Base-by-base conservation (phyloP, 2,329 filamentous ascomycete genomes). In the Neonectria hederae region DNA sequence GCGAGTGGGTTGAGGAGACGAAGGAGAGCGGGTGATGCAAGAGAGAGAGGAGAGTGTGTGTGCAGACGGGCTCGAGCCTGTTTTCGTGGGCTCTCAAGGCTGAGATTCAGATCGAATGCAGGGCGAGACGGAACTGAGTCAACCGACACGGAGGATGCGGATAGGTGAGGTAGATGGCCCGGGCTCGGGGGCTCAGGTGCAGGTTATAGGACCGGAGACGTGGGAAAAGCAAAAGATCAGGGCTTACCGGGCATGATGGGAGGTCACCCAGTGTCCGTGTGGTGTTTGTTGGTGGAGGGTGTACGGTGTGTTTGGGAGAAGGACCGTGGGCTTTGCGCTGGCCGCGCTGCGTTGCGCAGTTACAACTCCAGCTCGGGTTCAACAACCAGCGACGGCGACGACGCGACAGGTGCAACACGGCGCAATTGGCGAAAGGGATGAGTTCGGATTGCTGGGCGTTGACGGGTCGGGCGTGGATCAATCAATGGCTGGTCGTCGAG, bases 171-270 rank as follows among this genome's bases (percentile, higher is more conserved):
- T 45, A 28, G 22, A 45, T 21, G 11, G 17, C 7, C n/a, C 35
- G 5, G 35, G 14, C 14, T n/a, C n/a, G 38, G 17, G 17, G n/a
- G 26, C 9, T 32, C 46, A 38, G 11, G 32, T 26, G 32, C 32
- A 42, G 6, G n/a, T 21, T 57, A 11, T 24, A 58, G 45, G 45
- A 17, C 22, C 11, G n/a, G 26, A 19, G 35, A 35, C 8, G 43
- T 5, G 38, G 17, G 14, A 43, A 32, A 49, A 30, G n/a, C 10
- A 51, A 45, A 49, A 28, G 28, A 56, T 19, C 51, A 46, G 13
- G 52, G 45, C 52, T 64, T 64, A 64, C 62, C 57, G 32, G 62
- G 62, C 62, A 64, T 64, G 62, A 57, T 61, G 56, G 49, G 43
- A 48, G 51, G 56, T 38, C 38, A 43, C 24, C 24, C 32, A 22